phyloP scores from a whole-genome alignment of 2,329 filamentous ascomycete species.

The Trichophyton mentagrophytes region DNA sequence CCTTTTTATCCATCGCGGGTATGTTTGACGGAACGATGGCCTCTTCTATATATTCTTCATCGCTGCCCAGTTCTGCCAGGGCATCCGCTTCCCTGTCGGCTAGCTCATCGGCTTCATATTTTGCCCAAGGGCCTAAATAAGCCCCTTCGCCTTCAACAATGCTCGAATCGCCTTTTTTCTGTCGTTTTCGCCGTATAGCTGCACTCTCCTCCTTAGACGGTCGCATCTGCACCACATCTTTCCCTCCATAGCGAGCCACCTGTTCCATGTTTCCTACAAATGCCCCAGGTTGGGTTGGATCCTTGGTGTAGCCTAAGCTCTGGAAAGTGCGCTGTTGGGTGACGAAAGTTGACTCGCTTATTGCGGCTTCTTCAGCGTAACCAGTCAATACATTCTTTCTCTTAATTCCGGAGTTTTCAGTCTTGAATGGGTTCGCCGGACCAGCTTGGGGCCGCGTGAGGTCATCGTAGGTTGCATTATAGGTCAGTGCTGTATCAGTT shows the following conservation, averaged over 20 bases:
- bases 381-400: constrained; percentile 77
- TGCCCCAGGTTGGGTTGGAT: constrained; percentile 32
- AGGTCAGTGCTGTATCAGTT: constrained; percentile 38
- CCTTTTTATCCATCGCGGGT: constrained; percentile 39
- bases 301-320: constrained; percentile 43
- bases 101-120: constrained; percentile 60
- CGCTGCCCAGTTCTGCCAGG: constrained; percentile 60
- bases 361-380: constrained; percentile 70
- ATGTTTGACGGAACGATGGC: constrained; percentile 44
- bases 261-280: constrained; percentile 38
- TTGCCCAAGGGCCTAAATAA: constrained; percentile 92
- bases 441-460: constrained; percentile 54
- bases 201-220: constrained; percentile 60
- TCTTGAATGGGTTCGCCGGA: constrained; percentile 62
- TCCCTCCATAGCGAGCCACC: constrained; percentile 34
- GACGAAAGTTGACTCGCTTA: constrained; percentile 85
- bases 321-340: constrained; percentile 76
- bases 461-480: constrained; percentile 55
- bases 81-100: constrained; percentile 54
- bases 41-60: constrained; percentile 70
- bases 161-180: constrained; percentile 71
- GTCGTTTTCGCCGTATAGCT: constrained; percentile 57
- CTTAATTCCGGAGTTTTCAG: constrained; percentile 47
- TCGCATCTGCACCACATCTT: constrained; percentile 42
- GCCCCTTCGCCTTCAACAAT: constrained; percentile 76